Percentiles rank a stretch among this genome's conserved stretches.
phyloP scores from a whole-genome alignment of 78 protist species.

The Dictyostelium discoideum region dicty_2.7 NC_007090.3:3437501-3438000 shows the following conservation, averaged over 20 bases:
- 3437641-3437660: not conserved
- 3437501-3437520: not conserved
- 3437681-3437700: not conserved
- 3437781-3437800: too few species aligned
- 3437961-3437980: not conserved
- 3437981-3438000: not conserved
- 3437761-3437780: too few species aligned
- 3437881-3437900: not conserved
- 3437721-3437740: not conserved
- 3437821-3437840: not conserved
- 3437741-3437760: not conserved
- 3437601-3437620: slow-evolving; percentile 7
- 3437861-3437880: not conserved
- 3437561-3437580: not conserved
- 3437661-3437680: not conserved
- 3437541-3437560: not conserved
- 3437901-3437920: not conserved
- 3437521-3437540: not conserved
- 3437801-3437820: not conserved
- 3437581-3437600: not conserved
- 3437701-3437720: not conserved
- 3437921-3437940: not conserved
- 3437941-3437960: not conserved
- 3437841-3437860: not conserved
- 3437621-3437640: not conserved